Percentiles rank a stretch among this genome's conserved stretches.
These are phyloP conservation scores for Leccinum obscurum DNA, from an alignment of 768 basidiomycete genomes.

Conservation along the genomic window DNA sequence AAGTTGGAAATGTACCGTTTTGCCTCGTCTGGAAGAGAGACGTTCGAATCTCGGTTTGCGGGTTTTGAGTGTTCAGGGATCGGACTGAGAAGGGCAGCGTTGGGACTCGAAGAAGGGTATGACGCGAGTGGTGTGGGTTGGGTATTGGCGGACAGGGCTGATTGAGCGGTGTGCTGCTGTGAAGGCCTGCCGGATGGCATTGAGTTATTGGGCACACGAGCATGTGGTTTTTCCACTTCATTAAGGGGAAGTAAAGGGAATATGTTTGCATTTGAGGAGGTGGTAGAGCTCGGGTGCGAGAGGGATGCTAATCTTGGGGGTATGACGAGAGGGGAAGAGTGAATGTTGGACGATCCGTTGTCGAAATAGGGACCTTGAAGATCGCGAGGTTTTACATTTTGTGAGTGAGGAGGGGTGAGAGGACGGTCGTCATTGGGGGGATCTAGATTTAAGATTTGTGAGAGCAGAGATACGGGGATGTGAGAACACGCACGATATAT, in stretches of 20 bases:
- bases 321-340: constrained; percentile 13
- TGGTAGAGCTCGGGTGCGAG: constrained; percentile 9
- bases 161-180: constrained; percentile 9
- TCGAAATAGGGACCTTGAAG: constrained; percentile 4
- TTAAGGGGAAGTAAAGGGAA: constrained; percentile 22
- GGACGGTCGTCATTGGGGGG: constrained; percentile 25
- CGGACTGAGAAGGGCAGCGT: constrained; percentile 21
- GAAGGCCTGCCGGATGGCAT: constrained; percentile 7
- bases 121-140: constrained; percentile 19
- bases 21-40: constrained; percentile 77
- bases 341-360: neutral
- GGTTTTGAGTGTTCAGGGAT: constrained; percentile 36
- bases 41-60: constrained; percentile 62
- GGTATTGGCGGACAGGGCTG: constrained; percentile 18
- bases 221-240: constrained; percentile 12
- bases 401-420: constrained; percentile 18
- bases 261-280: constrained; percentile 11
- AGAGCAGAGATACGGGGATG: neutral
- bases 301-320: constrained; percentile 27
- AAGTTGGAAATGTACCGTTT: constrained; percentile 69
- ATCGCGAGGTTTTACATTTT: constrained; percentile 13
- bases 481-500: neutral
- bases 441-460: constrained; percentile 1
- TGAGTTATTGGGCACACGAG: constrained; percentile 6
- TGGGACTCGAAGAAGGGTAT: constrained; percentile 22